phyloP scores from a whole-genome alignment of 257 asterid species.

The Solanum corneliomulleri region DNA sequence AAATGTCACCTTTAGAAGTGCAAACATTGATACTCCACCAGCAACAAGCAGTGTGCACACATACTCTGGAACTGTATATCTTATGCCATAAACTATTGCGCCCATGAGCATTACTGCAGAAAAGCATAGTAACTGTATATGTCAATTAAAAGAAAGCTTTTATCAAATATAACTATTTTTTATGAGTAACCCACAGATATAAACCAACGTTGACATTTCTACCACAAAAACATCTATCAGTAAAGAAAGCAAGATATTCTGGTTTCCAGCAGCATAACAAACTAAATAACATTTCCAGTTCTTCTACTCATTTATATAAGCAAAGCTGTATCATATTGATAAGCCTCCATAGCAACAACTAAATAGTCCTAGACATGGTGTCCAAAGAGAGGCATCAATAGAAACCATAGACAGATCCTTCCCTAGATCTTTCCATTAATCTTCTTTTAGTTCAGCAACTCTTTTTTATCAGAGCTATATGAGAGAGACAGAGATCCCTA shows the following conservation, averaged over 20 bases:
- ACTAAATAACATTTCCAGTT: not conserved
- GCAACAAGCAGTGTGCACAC: slow-evolving; percentile 89
- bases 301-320: not conserved
- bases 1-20: slow-evolving; percentile 66
- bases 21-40: slow-evolving; percentile 92
- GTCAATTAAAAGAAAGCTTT: not conserved
- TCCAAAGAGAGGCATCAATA: not conserved
- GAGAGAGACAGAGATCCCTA: not conserved
- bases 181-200: not conserved
- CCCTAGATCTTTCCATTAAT: too few relatives aligned
- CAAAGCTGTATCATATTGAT: not conserved
- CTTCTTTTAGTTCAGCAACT: too few relatives aligned
- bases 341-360: not conserved
- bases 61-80: slow-evolving; percentile 83
- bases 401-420: not conserved
- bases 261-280: not conserved
- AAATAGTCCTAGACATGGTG: not conserved
- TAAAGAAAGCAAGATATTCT: not conserved
- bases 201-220: not conserved
- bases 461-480: not conserved
- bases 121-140: not conserved
- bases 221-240: not conserved
- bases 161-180: not conserved
- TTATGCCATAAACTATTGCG: slow-evolving; percentile 80
- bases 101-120: slow-evolving; percentile 97